These are phyloP conservation scores for Hygrocybe punicea DNA, from an alignment of 768 basidiomycete genomes.

Conservation along the genomic window DNA sequence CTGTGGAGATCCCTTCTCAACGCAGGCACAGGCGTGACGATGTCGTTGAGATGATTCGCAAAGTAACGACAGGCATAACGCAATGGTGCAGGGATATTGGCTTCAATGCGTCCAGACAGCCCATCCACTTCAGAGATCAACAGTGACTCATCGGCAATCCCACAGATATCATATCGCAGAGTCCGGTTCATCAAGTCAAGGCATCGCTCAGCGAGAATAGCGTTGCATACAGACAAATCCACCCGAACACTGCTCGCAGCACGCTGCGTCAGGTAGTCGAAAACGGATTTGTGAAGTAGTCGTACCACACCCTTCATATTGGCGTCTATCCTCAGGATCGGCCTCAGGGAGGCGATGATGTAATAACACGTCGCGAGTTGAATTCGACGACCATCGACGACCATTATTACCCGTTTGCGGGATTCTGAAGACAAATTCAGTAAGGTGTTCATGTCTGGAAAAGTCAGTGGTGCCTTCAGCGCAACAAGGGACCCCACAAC, in stretches of 20 bases:
- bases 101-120: not conserved
- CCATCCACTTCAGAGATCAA: not conserved
- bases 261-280: not conserved
- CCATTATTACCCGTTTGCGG: not conserved
- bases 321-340: not conserved
- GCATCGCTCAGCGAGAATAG: not conserved
- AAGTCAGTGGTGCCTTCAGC: not conserved
- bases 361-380: not conserved
- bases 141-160: not conserved
- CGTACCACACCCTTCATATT: not conserved
- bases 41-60: not conserved
- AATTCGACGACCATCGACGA: not conserved
- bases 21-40: not conserved
- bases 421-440: not conserved
- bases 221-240: not conserved
- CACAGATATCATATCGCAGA: constrained; percentile 2
- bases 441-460: not conserved
- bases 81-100: not conserved
- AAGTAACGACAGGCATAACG: constrained; percentile 2
- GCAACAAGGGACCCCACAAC: constrained; percentile 1
- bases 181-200: not conserved
- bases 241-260: not conserved
- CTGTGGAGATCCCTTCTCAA: not conserved
- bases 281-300: constrained; percentile 1
- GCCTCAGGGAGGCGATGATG: not conserved